These are phyloP conservation scores for Aspergillus fumigatus DNA, from an alignment of 2,329 filamentous ascomycete species.

Conservation along the genomic window DNA sequence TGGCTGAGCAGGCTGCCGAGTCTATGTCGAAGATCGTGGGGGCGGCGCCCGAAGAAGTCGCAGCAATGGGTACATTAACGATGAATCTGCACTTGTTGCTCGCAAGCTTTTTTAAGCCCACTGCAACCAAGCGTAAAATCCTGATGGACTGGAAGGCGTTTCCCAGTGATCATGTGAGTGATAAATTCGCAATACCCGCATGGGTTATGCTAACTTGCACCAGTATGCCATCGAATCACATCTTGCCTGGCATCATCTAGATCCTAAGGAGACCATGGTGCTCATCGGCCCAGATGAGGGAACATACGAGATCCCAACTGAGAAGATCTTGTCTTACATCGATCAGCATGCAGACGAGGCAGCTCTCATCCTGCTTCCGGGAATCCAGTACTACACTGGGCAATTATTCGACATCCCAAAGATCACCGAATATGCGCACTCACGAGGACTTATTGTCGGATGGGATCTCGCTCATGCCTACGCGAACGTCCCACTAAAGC, in stretches of 20 bases:
- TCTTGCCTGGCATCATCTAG: constrained; percentile 63
- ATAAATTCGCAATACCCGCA: not conserved
- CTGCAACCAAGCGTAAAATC: constrained; percentile 62
- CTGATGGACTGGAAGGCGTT: constrained; percentile 84
- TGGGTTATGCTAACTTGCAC: constrained; percentile 8
- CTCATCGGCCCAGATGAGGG: constrained; percentile 61
- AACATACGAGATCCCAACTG: constrained; percentile 60
- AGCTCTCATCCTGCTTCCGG: constrained; percentile 73
- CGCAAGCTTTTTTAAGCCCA: constrained; percentile 75
- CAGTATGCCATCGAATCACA: constrained; percentile 81
- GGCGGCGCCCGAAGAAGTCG: constrained; percentile 65
- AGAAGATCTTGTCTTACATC: constrained; percentile 66
- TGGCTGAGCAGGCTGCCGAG: constrained; percentile 68
- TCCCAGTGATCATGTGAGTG: constrained; percentile 69
- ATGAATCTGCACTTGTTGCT: constrained; percentile 74
- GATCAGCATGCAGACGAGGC: constrained; percentile 67
- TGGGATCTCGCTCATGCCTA: constrained; percentile 86
- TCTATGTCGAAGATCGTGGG: constrained; percentile 71
- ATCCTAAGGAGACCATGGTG: constrained; percentile 65
- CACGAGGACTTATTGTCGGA: constrained; percentile 64
- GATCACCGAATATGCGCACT: constrained; percentile 72
- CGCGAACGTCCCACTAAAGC: constrained; percentile 70
- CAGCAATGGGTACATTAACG: constrained; percentile 82
- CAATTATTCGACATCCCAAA: constrained; percentile 75
- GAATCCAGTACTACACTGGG: constrained; percentile 87